Evolutionary conservation across 202 grass and related monocot genomes (phyloP).

Genomic region (Miscanthus sacchariflorus): DNA sequence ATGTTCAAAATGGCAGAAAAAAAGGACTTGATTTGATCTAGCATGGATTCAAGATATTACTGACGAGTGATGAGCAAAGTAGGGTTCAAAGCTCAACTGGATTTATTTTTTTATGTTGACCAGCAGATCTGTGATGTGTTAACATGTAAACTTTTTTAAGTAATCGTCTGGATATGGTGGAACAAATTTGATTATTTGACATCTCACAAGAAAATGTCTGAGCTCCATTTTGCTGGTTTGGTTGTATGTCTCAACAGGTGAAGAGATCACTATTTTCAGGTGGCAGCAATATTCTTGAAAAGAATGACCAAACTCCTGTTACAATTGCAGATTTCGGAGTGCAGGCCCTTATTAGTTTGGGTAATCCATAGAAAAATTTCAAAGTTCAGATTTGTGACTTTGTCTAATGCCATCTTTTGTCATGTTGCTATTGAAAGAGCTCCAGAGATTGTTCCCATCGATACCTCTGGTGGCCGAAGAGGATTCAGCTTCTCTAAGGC

Average conservation of each 20-base stretch:
- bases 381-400: constrained; percentile 38
- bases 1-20: constrained; percentile 18
- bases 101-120: constrained; percentile 22
- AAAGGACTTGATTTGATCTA: neutral
- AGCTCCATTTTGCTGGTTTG: constrained; percentile 13
- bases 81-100: neutral
- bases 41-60: constrained; percentile 13
- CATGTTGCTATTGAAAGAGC: constrained; percentile 59
- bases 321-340: constrained; percentile 90
- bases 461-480: constrained; percentile 95
- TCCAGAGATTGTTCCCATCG: constrained; percentile 75
- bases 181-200: constrained; percentile 18
- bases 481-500: constrained; percentile 74
- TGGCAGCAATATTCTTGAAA: constrained; percentile 77
- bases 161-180: constrained; percentile 15
- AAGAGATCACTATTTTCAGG: constrained; percentile 75
- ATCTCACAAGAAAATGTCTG: constrained; percentile 15
- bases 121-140: neutral
- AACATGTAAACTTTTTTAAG: neutral
- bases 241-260: constrained; percentile 61
- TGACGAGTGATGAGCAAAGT: neutral
- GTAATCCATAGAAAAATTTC: constrained; percentile 50
- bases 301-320: constrained; percentile 84
- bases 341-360: constrained; percentile 92
- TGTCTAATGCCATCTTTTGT: constrained; percentile 38